Base-by-base conservation (phyloP, 1,284 basidiomycete genomes). In the Melampsora americana region DNA sequence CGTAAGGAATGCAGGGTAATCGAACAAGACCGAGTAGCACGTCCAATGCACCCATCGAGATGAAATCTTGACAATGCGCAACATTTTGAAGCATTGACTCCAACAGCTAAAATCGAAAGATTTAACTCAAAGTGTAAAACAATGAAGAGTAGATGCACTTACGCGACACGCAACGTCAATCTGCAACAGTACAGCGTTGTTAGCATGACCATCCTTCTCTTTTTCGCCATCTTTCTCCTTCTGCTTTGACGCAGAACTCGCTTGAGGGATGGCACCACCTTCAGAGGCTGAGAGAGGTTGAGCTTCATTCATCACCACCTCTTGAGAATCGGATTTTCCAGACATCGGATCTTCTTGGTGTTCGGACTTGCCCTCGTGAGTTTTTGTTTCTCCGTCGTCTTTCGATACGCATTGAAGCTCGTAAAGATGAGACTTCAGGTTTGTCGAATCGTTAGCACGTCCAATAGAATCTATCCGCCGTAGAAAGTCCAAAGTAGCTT, bases 71-170 rank as follows among this genome's bases (percentile, higher is more conserved):
- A 85, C 92, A 93, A 82, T 97, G 92, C 44, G 89, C 79, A 11
- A 89, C 46, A 86, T 89, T 94, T 80, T 95, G 93, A 84, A 99
- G 94, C 65, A 99, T 87, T 11, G 95, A 94, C 81, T 95, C 93
- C 73, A 98, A 86, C 81, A 95, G 93, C 91, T 94, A 80, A 20
- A 77, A 5, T 28, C 18, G 28, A 26, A 62, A 26, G 23, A 48
- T 7, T 39, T 1, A 65, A 42, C 60, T 32, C 28, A 46, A 32
- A 70, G 59, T 60, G 56, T 35, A 46, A 64, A 20, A 65, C 66
- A 28, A 67, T 42, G 64, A 50, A 62, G 61, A 28, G 5, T 9
- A 32, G 67, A 20, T 18, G 56, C 14, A 77, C 78, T 68, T 73
- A 69, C 61, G 50, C 77, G 12, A 65, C 73, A 76, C 6, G 69